A percentile compares a stretch with the other conserved stretches of the same genome.
Conservation (phyloP, 2,329 filamentous ascomycete species). For the Ceratocystis ficicola region DNA sequence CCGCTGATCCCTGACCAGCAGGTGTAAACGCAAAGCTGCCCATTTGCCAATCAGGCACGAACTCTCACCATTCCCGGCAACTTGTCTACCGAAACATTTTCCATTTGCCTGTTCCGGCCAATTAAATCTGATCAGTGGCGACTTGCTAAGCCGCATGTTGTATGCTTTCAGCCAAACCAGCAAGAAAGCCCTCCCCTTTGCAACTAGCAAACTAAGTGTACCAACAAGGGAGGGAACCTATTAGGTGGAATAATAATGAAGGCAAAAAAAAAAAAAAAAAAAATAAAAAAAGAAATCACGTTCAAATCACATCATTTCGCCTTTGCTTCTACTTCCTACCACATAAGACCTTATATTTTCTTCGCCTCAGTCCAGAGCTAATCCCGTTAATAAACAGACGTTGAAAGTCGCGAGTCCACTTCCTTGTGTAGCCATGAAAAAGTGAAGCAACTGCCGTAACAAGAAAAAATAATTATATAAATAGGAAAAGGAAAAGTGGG, state of each 20-base stretch:
- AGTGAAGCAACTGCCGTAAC: neutral
- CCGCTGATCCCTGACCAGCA: constrained; percentile 44
- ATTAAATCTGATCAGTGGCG: neutral
- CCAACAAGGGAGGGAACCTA: neutral
- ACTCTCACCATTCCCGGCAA: too few relatives aligned
- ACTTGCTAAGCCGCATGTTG: neutral
- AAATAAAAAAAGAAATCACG: too few relatives aligned
- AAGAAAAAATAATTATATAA: neutral
- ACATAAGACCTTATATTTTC: neutral
- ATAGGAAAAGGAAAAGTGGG: neutral
- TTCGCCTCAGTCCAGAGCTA: neutral
- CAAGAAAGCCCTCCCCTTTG: too few relatives aligned
- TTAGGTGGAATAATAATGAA: too few relatives aligned
- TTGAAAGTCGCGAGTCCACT: neutral
- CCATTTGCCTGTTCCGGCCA: neutral
- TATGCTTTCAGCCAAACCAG: neutral
- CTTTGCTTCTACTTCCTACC: neutral
- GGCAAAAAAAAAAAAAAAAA: constrained; percentile 9
- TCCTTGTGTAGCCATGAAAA: neutral
- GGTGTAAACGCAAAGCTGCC: neutral
- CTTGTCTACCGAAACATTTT: neutral
- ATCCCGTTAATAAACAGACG: neutral
- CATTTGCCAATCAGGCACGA: constrained; percentile 6
- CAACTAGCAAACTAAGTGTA: neutral
- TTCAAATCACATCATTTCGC: too few relatives aligned